Evolutionary conservation across 306 rosid genomes (phyloP).

Genomic region (Senna siamea): DNA sequence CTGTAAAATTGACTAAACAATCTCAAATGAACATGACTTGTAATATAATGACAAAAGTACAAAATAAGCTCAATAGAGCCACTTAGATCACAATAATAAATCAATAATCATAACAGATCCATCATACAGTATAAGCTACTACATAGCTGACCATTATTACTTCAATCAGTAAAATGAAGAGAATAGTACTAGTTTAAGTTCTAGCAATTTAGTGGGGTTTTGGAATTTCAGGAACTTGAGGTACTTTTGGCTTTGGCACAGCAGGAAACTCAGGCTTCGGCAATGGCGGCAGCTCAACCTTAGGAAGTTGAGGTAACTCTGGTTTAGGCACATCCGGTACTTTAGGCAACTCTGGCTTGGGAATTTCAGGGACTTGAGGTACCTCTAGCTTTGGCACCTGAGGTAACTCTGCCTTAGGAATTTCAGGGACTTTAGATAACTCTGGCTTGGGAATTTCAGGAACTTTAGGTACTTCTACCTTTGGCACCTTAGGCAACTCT

Average conservation of each 20-base stretch:
- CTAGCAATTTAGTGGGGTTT: background rate
- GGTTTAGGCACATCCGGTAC: background rate
- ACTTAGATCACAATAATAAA: background rate
- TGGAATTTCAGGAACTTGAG: background rate
- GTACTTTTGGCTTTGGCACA: background rate
- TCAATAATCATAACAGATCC: background rate
- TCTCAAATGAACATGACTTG: background rate
- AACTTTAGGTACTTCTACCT: background rate
- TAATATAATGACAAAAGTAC: background rate
- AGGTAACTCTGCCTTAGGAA: background rate
- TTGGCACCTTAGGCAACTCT: background rate
- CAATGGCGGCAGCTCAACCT: no score
- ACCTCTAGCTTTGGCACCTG: no score
- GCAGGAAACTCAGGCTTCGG: background rate
- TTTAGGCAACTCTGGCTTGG: background rate
- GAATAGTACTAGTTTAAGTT: background rate
- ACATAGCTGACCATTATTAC: background rate
- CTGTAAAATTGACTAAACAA: background rate
- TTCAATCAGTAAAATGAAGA: background rate
- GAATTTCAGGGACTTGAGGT: background rate
- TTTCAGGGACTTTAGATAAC: background rate
- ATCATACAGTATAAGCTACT: background rate
- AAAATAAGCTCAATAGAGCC: constrained; percentile 3
- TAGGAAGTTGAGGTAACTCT: background rate
- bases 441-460: background rate